phyloP scores from a whole-genome alignment of 371 early-diverging fungal genomes.

The Circinella minor region DNA sequence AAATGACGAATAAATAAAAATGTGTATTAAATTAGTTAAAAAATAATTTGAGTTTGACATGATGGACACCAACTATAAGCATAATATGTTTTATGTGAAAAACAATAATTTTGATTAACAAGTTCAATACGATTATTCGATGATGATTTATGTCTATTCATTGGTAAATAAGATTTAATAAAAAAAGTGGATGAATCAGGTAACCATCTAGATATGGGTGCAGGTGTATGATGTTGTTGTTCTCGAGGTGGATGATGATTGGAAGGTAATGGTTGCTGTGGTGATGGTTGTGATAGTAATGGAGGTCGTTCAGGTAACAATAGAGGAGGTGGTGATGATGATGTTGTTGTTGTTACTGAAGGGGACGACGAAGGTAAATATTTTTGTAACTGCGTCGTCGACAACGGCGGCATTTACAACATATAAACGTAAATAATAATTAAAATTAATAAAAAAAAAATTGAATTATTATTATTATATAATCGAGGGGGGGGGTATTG shows the following conservation, averaged over 20 bases:
- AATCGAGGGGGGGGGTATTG: too few species aligned
- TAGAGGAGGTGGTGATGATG: background rate
- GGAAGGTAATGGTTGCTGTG: background rate
- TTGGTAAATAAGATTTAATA: slow-evolving; percentile 11
- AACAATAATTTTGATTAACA: slow-evolving; percentile 15
- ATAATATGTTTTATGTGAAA: slow-evolving; percentile 18
- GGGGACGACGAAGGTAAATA: background rate
- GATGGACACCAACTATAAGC: slow-evolving; percentile 18
- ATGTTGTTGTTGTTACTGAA: background rate
- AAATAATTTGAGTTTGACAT: slow-evolving; percentile 3
- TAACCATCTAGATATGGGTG: slow-evolving; percentile 16
- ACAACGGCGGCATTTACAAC: slow-evolving; percentile 5
- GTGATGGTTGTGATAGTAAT: background rate
- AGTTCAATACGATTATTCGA: background rate
- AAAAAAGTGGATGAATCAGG: slow-evolving; percentile 18
- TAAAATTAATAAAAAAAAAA: too few species aligned
- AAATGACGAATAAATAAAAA: background rate
- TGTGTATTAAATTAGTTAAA: too few species aligned
- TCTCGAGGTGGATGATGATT: background rate
- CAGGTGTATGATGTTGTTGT: background rate
- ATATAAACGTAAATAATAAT: background rate
- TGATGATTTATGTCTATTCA: background rate
- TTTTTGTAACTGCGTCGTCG: background rate
- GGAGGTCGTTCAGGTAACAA: background rate
- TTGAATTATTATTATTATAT: too few species aligned